A percentile compares a stretch with the other conserved stretches of the same genome.
phyloP scores from a whole-genome alignment of 73 alveolate genomes.

The Tetrahymena elliotti region DNA sequence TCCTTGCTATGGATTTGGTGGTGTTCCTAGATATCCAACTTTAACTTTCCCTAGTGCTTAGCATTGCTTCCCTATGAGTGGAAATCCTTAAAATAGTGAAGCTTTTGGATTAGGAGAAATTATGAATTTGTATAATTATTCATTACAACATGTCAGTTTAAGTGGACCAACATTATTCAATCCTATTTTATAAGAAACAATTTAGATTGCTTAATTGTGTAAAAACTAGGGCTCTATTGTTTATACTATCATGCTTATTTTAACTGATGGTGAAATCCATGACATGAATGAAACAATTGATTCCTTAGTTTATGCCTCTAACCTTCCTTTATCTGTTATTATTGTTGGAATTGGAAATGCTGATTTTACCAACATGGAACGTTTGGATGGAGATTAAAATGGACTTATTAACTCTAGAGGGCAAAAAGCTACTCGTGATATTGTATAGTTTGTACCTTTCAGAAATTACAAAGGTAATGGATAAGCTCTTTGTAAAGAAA shows the following conservation, averaged over 20 bases:
- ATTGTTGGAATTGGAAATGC: conserved; percentile 76
- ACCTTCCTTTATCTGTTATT: conserved; percentile 72
- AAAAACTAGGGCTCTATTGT: conserved; percentile 17
- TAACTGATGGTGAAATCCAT: conserved; percentile 85
- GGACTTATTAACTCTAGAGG: conserved; percentile 49
- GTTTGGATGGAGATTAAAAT: conserved; percentile 70
- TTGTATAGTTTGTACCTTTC: conserved; percentile 90
- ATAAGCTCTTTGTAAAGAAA: conserved; percentile 67
- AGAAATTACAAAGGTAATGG: conserved; percentile 54
- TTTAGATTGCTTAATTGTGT: conserved; percentile 20
- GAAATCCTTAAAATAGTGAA: conserved; percentile 60
- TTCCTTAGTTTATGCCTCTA: conserved; percentile 59
- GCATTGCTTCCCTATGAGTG: conserved; percentile 86
- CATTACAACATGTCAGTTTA: conserved; percentile 50
- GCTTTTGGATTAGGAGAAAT: conserved; percentile 70
- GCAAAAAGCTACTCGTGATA: conserved; percentile 77
- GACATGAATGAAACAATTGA: conserved; percentile 76
- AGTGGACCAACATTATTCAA: conserved; percentile 89
- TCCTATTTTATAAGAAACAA: conserved; percentile 50
- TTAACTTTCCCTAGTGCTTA: neutral
- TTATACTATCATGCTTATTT: conserved; percentile 50
- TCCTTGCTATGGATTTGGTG: conserved; percentile 94
- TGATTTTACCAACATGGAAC: conserved; percentile 63
- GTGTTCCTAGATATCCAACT: conserved; percentile 43
- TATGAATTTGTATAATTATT: conserved; percentile 50